Evolutionary conservation across 78 protist genomes (phyloP).

Genomic region (Protostelium mycophagum): DNA sequence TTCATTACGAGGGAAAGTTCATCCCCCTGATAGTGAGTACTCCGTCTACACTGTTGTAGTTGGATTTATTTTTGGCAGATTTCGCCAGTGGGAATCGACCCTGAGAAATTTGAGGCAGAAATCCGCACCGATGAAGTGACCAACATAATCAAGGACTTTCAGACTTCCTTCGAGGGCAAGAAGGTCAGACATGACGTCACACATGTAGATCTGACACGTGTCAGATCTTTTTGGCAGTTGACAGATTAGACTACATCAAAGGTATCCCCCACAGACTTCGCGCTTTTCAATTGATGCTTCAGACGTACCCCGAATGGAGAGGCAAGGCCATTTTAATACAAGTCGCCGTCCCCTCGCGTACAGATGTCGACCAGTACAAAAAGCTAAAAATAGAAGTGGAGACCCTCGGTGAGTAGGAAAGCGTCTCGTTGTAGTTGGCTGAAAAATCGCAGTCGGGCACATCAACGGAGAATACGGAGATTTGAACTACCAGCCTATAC

Average conservation of each 20-base stretch:
- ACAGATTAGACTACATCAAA: conserved; percentile 83
- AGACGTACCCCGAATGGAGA: conserved; percentile 52
- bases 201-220: background rate
- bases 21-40: background rate
- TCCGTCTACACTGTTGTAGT: background rate
- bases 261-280: conserved; percentile 79
- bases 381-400: conserved; percentile 55
- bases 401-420: background rate
- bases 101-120: background rate
- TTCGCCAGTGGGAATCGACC: background rate
- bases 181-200: background rate
- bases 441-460: conserved; percentile 42
- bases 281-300: conserved; percentile 70
- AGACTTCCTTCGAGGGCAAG: background rate
- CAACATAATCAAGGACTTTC: background rate
- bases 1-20: conserved; percentile 1
- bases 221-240: conserved; percentile 26
- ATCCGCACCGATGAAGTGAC: background rate
- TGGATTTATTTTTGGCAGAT: background rate
- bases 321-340: conserved; percentile 71
- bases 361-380: conserved; percentile 80
- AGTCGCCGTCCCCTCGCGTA: conserved; percentile 82
- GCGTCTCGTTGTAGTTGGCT: background rate
- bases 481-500: conserved; percentile 70
- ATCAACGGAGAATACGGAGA: conserved; percentile 75